Conservation (phyloP, 2,329 filamentous ascomycete genomes). For the Colletotrichum godetiae region DNA sequence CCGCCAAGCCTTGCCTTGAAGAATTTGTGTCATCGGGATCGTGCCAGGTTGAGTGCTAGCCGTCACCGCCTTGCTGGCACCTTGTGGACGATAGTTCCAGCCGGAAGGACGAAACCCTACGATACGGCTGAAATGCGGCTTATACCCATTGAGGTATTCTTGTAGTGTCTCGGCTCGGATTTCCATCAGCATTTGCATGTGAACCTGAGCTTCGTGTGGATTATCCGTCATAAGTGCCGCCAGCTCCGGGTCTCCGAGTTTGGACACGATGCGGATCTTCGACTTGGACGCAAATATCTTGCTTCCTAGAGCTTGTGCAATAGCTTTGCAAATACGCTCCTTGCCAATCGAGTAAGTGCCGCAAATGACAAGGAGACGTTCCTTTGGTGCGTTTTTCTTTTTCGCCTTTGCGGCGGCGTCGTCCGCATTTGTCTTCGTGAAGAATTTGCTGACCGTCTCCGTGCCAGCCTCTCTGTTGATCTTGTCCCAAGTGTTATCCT, state of each 20-base stretch:
- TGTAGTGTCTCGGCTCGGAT: conserved; percentile 90
- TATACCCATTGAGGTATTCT: conserved; percentile 86
- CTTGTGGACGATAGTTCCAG: conserved; percentile 89
- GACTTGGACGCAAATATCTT: conserved; percentile 89
- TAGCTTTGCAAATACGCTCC: conserved; percentile 93
- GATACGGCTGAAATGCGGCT: conserved; percentile 84
- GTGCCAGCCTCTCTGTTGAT: conserved; percentile 54
- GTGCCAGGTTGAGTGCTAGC: conserved; percentile 61
- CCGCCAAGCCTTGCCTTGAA: conserved; percentile 77
- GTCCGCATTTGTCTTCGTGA: conserved; percentile 50
- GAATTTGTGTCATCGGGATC: conserved; percentile 61
- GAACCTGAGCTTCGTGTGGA: conserved; percentile 88
- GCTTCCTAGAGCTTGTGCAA: conserved; percentile 84
- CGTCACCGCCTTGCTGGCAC: conserved; percentile 60
- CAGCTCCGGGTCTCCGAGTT: conserved; percentile 88
- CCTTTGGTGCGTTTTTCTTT: conserved; percentile 41
- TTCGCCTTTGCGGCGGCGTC: conserved; percentile 44
- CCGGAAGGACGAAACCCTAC: conserved; percentile 93
- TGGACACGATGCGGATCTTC: conserved; percentile 87
- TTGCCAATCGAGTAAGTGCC: conserved; percentile 99
- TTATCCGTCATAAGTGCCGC: conserved; percentile 80
- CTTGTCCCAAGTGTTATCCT: conserved; percentile 60
- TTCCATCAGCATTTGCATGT: conserved; percentile 97
- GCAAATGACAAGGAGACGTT: conserved; percentile 88
- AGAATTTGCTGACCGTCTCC: conserved; percentile 65